Base-by-base conservation (phyloP, 2,329 filamentous ascomycete genomes). In the Cercospora citrullina region DNA sequence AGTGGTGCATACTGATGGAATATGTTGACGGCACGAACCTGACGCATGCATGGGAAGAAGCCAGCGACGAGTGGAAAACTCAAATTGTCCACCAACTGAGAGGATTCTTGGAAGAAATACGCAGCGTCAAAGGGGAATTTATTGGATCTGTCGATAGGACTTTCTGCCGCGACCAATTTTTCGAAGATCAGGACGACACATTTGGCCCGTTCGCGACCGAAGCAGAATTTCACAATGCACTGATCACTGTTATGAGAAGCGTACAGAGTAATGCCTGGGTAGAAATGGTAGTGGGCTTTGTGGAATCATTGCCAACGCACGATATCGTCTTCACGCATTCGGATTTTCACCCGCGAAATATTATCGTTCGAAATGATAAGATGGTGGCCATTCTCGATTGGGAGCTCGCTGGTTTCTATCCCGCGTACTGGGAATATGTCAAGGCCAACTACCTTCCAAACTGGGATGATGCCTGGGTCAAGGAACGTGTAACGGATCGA, bases 261-360 rank as follows among this genome's bases (percentile, higher is more conserved):
- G 28, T 21, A 23, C 33, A 28, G 5, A 31, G 59, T 28, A 39
- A 65, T 36, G 23, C 55, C 30, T 61, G 63, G 57, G 39, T 26
- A 12, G 33, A 51, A 58, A 65, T 53, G 55, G 63, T 61, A 2
- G 53, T 57, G 12, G 26, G 57, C 21, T 61, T 51, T 21, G 5
- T 60, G 16, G 33, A 30, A 16, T 64, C 63, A 18, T 36, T 59
- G 26, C 30, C 45, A 10, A 39, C 48, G 4, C 64, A 69, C 39
- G 16, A 65, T 14, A 68, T 67, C 45, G 28, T 57, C 12, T 67
- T 73, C 51, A 73, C 68, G 1, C 70, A 72, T 36, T 60, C 63
- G n/a, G 70, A 72, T 42, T 62, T 73, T 18, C 53, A 60, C 10
- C 65, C 62, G 14, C 60, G 62, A 5, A 72, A 72, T 26, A 72